These are phyloP conservation scores for Phytophthora cactorum DNA, from an alignment of 352 stramenopile species.

Conservation along the genomic window DNA sequence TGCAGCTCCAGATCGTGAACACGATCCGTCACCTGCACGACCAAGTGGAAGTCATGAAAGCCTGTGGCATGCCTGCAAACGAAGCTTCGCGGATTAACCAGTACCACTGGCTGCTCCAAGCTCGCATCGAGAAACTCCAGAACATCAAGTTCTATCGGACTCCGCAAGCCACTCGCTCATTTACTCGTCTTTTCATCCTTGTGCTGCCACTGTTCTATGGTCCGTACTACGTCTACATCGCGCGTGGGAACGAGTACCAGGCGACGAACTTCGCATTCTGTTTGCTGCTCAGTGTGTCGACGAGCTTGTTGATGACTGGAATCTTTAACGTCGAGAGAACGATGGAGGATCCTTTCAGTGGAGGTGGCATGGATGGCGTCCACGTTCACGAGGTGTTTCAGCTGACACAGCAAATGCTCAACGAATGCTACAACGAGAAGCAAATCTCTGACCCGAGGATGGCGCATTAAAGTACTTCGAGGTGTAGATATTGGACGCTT, in stretches of 20 bases:
- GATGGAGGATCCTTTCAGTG: constrained; percentile 86
- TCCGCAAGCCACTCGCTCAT: constrained; percentile 85
- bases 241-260: constrained; percentile 55
- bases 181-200: constrained; percentile 86
- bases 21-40: constrained; percentile 67
- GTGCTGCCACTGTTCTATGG: constrained; percentile 87
- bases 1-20: constrained; percentile 66
- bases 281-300: constrained; percentile 74
- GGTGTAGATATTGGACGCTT: background rate
- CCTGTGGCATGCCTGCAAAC: constrained; percentile 71
- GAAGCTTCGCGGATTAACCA: constrained; percentile 90
- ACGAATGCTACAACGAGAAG: constrained; percentile 50
- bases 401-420: constrained; percentile 60
- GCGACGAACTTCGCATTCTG: constrained; percentile 81
- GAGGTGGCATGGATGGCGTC: constrained; percentile 71
- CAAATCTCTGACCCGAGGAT: background rate
- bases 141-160: constrained; percentile 92
- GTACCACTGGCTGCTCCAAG: constrained; percentile 88
- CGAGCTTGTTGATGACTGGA: constrained; percentile 86
- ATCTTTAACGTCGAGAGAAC: constrained; percentile 88
- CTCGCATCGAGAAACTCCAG: constrained; percentile 80
- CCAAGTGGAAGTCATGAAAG: constrained; percentile 84
- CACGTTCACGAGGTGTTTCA: constrained; percentile 62
- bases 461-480: constrained; percentile 5
- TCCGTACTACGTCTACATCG: constrained; percentile 87